Evolutionary conservation across 2,329 filamentous ascomycete species (phyloP), one percentile per base, ranked within the genome.

Genomic region (Cryphonectria nitschkei): DNA sequence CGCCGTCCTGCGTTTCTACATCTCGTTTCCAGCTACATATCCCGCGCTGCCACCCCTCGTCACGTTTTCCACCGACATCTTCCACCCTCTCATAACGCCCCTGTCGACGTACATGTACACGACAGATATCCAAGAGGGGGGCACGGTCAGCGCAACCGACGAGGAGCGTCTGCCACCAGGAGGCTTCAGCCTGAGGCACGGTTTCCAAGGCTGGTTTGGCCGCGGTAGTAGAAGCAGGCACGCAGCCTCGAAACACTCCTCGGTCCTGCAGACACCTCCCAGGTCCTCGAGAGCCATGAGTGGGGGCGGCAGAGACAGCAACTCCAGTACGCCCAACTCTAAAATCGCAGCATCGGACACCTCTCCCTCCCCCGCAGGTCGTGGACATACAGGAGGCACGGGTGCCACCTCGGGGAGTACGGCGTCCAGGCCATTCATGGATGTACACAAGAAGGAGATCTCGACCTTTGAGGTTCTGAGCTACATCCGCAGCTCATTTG

Each of bases 101-200:
- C 86, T 97, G 73, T 97, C 94, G n/a, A 97, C 94, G 3, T 97
- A 97, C 81, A 96, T 93, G 78, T 97, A 97, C 83, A 92, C 93
- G 58, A 94, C 93, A 73, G 91, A 92, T 70, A 89, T 92, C 50
- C 89, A 92, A 73, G 90, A 90, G 73, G 87, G 88, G 69, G 93
- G 93, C 64, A 93, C 93, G 0, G 91, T 95, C 73, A 95, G 93
- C 79, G 93, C 94, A 11, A 92, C 90, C 1, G 94, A 97, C 76
- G 90, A 93, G 46, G 93, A 97, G 78, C 86, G 93, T 19, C 83
- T 98, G 67, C 93, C 94, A 0, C 95, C 95, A 0, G 96, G 95
- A 1, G 93, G 94, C 0, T 97, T 98, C 82, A 97, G 93, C 76
- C 84, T 98, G 65, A 89, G 93, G 68, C 93, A 98, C 83, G 95